phyloP scores from a whole-genome alignment of 139 green algal genomes.

The Chlorella sp. region DNA sequence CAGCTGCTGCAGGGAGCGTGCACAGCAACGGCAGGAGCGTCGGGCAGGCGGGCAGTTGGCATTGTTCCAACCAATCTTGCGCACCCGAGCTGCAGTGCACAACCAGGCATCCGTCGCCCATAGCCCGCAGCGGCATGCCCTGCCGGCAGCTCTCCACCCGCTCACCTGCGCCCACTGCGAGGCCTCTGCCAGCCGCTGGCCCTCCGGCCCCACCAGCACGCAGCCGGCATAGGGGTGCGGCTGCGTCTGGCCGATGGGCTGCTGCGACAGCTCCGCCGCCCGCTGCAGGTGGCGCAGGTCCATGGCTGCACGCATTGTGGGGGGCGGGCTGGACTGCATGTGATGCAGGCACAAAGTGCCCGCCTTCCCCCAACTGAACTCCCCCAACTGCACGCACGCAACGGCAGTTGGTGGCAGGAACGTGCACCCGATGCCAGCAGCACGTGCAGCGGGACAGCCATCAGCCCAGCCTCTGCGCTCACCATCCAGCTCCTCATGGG shows the following conservation, averaged over 20 bases:
- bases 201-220: constrained; percentile 62
- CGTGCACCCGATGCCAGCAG: no score
- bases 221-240: constrained; percentile 88
- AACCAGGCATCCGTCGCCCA: no score
- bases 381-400: background rate
- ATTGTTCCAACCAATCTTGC: background rate
- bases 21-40: no score
- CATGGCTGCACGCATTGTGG: background rate
- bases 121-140: no score
- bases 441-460: no score
- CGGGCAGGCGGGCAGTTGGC: no score
- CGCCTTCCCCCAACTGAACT: no score
- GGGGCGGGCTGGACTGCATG: background rate
- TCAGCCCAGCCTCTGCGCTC: no score
- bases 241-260: constrained; percentile 55
- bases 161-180: constrained; percentile 76
- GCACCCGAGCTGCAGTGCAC: background rate
- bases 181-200: constrained; percentile 49
- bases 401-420: background rate
- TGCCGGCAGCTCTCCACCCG: no score
- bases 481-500: no score
- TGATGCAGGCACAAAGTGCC: no score
- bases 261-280: constrained; percentile 13
- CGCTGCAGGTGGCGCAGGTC: constrained; percentile 22
- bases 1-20: background rate